Base-by-base conservation (phyloP, 768 basidiomycete species). In the Agrocybe pediades region DNA sequence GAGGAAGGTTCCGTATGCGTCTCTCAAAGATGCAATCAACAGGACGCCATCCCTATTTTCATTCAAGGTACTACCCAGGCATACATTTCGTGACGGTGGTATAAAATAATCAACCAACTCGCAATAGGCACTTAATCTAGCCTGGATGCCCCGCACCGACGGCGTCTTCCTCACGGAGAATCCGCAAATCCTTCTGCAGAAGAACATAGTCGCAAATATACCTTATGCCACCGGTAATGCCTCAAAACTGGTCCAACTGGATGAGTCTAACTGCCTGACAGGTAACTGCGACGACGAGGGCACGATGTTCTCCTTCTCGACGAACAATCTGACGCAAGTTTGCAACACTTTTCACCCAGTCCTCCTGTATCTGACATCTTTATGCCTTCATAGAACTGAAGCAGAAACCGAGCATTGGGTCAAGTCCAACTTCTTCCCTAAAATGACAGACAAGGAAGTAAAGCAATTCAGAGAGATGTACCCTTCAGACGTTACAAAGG, bases 201-300 rank as follows among this genome's bases (percentile, higher is more conserved):
- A 76, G 27, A 78, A 78, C 0, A 72, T 69, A 42, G 68, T 83
- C 3, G 80, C 82, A 0, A 73, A 75, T 19, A 68, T 84, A 6
- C 81, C 80, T 0, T 77, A 78, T 56, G 65, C 85, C 23, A 79
- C 68, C 0, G 81, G 80, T 71, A 24, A 36, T 36, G 33, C 33
- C 33, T 15, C n/a, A 36, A 16, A 2, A 1, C 16, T 26, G 25
- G 43, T 27, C 15, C 5, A 4, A 2, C 21, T 26, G 3, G 0
- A 29, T 27, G 29, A 30, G 13, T 17, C 8, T 41, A 3, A 51
- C 11, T 27, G 19, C 26, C 16, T 36, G 6, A 4, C 45, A 74
- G 81, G 81, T 16, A 75, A 84, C 55, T 80, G 77, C 58, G 83
- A 85, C 46, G 85, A 86, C 49, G 85, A 87, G 62, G 85, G 84